Evolutionary conservation across 192 early-diverging fungal genomes (phyloP).

Genomic region (Rhizophagus sp.): DNA sequence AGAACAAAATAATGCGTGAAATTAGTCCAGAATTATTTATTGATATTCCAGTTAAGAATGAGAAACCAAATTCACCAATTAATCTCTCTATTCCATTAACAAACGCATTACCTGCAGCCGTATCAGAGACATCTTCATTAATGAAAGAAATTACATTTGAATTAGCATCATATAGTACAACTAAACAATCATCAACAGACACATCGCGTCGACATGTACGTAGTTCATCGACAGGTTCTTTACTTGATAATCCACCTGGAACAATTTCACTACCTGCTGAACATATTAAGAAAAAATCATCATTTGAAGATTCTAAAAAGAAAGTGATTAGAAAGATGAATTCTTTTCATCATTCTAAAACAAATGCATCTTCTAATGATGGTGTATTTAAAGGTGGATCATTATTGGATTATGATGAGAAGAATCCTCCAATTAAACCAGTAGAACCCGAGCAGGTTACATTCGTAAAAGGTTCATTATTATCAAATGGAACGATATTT

Average conservation of each 20-base stretch:
- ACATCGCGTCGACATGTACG: background rate
- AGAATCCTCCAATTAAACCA: slow-evolving; percentile 23
- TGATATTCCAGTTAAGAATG: background rate
- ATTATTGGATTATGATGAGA: slow-evolving; percentile 17
- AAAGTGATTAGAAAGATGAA: background rate
- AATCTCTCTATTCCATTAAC: slow-evolving; percentile 1
- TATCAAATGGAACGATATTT: slow-evolving; percentile 13
- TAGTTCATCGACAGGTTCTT: background rate
- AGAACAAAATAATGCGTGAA: slow-evolving; percentile 11
- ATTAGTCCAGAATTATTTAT: slow-evolving; percentile 8
- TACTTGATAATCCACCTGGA: background rate
- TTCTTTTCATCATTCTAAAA: background rate
- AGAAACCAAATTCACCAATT: background rate
- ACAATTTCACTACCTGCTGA: background rate
- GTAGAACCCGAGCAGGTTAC: background rate
- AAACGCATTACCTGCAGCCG: slow-evolving; percentile 12
- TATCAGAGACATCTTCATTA: slow-evolving; percentile 6
- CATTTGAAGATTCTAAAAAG: background rate
- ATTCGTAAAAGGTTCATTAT: slow-evolving; percentile 24
- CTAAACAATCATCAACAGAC: background rate
- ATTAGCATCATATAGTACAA: background rate
- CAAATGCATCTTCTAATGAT: background rate
- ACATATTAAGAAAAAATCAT: background rate
- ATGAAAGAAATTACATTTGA: slow-evolving; percentile 15
- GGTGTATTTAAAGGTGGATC: slow-evolving; percentile 1